Conservation (phyloP, 176 grass and related monocot species). For the Phyllostachys edulis region DNA sequence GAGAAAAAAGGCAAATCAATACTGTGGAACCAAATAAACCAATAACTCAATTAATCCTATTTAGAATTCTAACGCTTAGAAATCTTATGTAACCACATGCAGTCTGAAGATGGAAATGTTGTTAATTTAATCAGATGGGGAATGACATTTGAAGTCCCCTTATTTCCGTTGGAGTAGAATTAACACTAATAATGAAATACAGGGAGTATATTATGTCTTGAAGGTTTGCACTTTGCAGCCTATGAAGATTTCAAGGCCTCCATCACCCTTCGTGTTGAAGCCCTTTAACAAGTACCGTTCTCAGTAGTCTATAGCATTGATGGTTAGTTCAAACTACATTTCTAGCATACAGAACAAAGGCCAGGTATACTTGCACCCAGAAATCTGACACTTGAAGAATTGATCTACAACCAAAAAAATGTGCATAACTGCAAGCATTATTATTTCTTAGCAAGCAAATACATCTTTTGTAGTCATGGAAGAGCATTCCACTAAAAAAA, state of each 20-base stretch:
- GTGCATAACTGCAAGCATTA: background rate
- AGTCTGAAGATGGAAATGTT: background rate
- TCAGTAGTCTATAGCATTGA: background rate
- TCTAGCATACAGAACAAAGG: background rate
- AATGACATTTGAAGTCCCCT: background rate
- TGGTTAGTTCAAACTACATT: background rate
- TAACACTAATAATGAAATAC: background rate
- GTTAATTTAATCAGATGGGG: background rate
- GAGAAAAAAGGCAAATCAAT: no score
- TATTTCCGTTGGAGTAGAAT: background rate
- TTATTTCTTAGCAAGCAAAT: background rate
- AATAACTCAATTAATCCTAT: background rate
- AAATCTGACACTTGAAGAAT: background rate
- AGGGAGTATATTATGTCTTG: background rate
- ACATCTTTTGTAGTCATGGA: background rate
- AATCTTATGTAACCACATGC: background rate
- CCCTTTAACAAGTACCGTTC: background rate
- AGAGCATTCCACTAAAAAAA: background rate
- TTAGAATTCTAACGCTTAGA: background rate
- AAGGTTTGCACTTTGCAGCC: background rate
- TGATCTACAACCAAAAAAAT: background rate
- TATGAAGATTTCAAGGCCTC: background rate
- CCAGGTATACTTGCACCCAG: background rate
- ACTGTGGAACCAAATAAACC: background rate
- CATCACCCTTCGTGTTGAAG: background rate